phyloP scores from a whole-genome alignment of 768 basidiomycete species.

The Termitomyces sp. region DNA sequence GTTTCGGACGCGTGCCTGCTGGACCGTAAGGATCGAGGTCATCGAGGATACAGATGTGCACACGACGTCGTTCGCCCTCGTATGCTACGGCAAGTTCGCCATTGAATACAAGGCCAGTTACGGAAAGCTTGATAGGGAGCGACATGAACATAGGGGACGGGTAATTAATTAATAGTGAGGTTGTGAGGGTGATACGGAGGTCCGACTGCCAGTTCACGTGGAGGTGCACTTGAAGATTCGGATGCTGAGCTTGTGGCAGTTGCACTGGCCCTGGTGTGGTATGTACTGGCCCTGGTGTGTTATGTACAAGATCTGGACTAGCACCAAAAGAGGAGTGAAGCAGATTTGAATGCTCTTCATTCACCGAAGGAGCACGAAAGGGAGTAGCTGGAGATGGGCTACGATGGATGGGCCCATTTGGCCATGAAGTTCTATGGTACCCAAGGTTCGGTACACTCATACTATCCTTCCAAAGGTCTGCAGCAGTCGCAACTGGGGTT shows the following conservation, averaged over 20 bases:
- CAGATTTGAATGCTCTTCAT: conserved; percentile 5
- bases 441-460: conserved; percentile 33
- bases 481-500: conserved; percentile 38
- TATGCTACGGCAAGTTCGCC: conserved; percentile 91
- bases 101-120: conserved; percentile 82
- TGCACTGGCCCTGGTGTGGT: not conserved
- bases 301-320: conserved; percentile 16
- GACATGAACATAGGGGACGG: conserved; percentile 97
- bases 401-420: conserved; percentile 24
- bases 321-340: not conserved
- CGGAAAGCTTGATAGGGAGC: conserved; percentile 89
- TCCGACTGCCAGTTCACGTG: conserved; percentile 84
- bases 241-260: conserved; percentile 19
- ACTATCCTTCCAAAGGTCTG: conserved; percentile 39
- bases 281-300: conserved; percentile 1
- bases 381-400: conserved; percentile 31
- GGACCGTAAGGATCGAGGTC: conserved; percentile 84
- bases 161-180: conserved; percentile 94
- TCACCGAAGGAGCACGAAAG: conserved; percentile 17
- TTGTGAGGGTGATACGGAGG: conserved; percentile 82
- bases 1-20: conserved; percentile 47
- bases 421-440: conserved; percentile 26
- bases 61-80: conserved; percentile 72
- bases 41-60: conserved; percentile 88
- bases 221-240: conserved; percentile 87